A percentile compares a stretch with the other conserved stretches of the same genome.
Conservation (phyloP, 2,329 filamentous ascomycete genomes). For the Hyphodiscus sp. region DNA sequence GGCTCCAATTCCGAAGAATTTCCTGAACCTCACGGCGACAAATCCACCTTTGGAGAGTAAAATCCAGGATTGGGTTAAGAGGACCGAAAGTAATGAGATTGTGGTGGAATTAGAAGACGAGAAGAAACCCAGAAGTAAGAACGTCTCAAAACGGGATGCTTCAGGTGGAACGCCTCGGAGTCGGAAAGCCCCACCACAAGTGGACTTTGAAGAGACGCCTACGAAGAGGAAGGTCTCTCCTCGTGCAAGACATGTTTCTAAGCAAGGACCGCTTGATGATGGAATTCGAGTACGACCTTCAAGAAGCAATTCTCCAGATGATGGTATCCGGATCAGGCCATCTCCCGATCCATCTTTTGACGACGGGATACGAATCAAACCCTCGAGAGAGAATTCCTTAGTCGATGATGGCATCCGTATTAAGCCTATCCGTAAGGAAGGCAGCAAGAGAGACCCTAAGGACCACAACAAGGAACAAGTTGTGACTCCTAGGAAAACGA, state of each 20-base stretch:
- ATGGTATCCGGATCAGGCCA: conserved; percentile 22
- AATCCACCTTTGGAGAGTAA: conserved; percentile 53
- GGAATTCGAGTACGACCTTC: conserved; percentile 36
- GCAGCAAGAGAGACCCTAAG: conserved; percentile 12
- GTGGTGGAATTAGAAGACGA: conserved; percentile 7
- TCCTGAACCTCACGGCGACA: conserved; percentile 44
- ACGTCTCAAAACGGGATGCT: conserved; percentile 3
- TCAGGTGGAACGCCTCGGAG: conserved; percentile 7
- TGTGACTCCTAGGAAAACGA: conserved; percentile 18
- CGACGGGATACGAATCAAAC: conserved; percentile 24
- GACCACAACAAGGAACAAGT: conserved; percentile 3
- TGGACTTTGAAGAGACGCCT: conserved; percentile 3
- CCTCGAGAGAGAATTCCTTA: conserved; percentile 11
- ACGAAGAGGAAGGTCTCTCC: conserved; percentile 2
- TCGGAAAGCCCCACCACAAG: conserved; percentile 2
- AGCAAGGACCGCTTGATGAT: conserved; percentile 27
- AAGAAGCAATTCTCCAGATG: conserved; percentile 17
- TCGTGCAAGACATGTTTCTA: conserved; percentile 12
- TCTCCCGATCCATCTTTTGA: conserved; percentile 6
- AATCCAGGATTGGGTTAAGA: conserved; percentile 53
- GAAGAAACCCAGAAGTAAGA: conserved; percentile 5
- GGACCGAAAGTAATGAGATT: conserved; percentile 13
- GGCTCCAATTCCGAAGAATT: conserved; percentile 48
- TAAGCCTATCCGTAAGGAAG: conserved; percentile 18
- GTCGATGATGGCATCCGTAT: conserved; percentile 29